These are phyloP conservation scores for Boletus rufocinnamomeus DNA, from an alignment of 768 basidiomycete species.

Conservation along the genomic window DNA sequence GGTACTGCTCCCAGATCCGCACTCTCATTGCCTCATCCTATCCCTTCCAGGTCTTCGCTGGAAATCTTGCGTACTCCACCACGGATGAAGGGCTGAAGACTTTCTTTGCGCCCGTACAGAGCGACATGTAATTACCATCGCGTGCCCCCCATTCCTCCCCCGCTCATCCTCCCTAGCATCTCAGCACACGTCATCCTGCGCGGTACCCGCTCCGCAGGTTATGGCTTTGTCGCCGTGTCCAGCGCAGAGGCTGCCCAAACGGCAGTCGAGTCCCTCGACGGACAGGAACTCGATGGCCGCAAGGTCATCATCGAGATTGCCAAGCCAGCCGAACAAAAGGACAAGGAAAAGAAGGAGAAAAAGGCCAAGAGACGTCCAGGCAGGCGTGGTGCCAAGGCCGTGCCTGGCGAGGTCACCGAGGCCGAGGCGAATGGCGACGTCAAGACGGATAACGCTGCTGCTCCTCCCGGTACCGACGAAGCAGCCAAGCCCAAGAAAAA, in stretches of 20 bases:
- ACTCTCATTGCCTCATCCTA: conserved; percentile 14
- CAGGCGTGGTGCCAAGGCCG: conserved; percentile 84
- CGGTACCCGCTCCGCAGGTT: conserved; percentile 83
- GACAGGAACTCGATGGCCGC: conserved; percentile 87
- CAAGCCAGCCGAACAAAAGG: conserved; percentile 88
- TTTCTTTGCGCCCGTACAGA: conserved; percentile 86
- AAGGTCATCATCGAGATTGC: conserved; percentile 89
- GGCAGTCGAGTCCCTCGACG: conserved; percentile 84
- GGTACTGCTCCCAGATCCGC: conserved; percentile 43
- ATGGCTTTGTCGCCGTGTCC: conserved; percentile 88
- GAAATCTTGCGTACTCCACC: conserved; percentile 93
- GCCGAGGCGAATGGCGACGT: conserved; percentile 84
- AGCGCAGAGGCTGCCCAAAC: conserved; percentile 81
- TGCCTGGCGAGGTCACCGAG: conserved; percentile 87
- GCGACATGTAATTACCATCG: conserved; percentile 74
- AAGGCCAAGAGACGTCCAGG: conserved; percentile 78
- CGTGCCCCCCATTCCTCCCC: background rate
- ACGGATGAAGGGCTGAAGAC: conserved; percentile 94
- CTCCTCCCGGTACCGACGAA: conserved; percentile 51
- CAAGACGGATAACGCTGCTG: conserved; percentile 56
- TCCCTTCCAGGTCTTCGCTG: conserved; percentile 77
- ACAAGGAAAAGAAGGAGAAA: conserved; percentile 74
- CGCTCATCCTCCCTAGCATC: conserved; percentile 48
- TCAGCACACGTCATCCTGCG: conserved; percentile 87
- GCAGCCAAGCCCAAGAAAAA: conserved; percentile 73